Evolutionary conservation across 805 yeast species (phyloP), one percentile per base, ranked within the genome.

Genomic region (Ogataea ganodermae): DNA sequence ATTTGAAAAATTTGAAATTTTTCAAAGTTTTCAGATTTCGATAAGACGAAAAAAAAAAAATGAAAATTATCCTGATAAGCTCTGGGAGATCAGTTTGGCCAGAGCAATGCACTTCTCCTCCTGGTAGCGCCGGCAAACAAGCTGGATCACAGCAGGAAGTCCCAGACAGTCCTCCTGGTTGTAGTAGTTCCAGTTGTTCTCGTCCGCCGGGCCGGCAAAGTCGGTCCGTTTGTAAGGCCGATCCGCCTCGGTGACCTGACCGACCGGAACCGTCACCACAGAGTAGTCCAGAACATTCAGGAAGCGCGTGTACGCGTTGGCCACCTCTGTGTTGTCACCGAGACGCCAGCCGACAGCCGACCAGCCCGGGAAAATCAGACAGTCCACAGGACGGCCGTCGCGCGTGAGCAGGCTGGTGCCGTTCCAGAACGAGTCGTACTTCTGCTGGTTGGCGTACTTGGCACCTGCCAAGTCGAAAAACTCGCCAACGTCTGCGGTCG

Each of bases 71-170:
- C 16, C 9, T 16, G 42, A 38, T 24, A 23, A 38, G 9, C 4
- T 10, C 48, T 40, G 40, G 33, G 18, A 17, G 13, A 63, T 55
- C n/a, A 56, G 51, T 45, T 63, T 59, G 43, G 69, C 64, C 51
- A 75, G 57, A 5, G 65, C 71, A 24, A 80, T 59, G 3, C 75
- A 74, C 57, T 78, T 76, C 57, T 83, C 89, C 57, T 83, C 89
- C 50, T 81, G 76, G 46, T 74, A 76, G 48, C 81, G 69, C 46
- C 75, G 70, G 21, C 83, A 75, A 14, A 80, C 73, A 20, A 83
- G 52, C 58, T 83, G 89, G 6, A 81, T 52, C 3, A 75, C 70
- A 3, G 82, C 79, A 0, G 86, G 84, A 56, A 78, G 79, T 3
- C 78, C 79, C 48, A 72, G 68, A 44, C 63, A 67, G 36, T 70